Conservation (phyloP, 2,329 filamentous ascomycete species). For the Orbilia oligospora region DNA sequence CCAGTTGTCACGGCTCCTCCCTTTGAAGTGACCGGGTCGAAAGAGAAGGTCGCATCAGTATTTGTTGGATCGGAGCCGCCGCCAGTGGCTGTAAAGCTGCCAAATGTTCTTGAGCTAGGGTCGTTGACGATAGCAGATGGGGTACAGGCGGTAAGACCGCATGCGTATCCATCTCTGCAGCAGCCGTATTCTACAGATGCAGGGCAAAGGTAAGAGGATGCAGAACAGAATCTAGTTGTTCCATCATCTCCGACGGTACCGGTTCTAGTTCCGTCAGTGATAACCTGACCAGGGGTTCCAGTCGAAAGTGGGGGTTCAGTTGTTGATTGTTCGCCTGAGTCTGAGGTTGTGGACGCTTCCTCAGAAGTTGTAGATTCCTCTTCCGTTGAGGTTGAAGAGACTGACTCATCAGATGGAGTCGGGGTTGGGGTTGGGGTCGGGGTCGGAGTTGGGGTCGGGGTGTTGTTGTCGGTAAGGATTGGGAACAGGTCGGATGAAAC, state of each 20-base stretch:
- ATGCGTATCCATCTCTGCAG: conserved; percentile 42
- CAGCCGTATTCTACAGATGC: conserved; percentile 42
- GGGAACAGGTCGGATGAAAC: conserved; percentile 46
- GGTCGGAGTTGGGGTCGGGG: conserved; percentile 20
- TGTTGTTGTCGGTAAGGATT: conserved; percentile 15
- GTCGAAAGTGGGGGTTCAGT: background rate
- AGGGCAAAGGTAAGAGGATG: conserved; percentile 51
- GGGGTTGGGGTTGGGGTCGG: background rate
- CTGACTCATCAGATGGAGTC: conserved; percentile 1
- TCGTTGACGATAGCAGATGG: conserved; percentile 13
- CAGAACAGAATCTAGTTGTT: conserved; percentile 47
- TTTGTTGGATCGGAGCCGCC: background rate
- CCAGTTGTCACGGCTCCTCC: conserved; percentile 26
- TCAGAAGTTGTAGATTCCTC: background rate
- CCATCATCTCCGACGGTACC: conserved; percentile 56
- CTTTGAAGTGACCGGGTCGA: conserved; percentile 48
- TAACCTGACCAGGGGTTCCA: conserved; percentile 48
- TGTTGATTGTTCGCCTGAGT: background rate
- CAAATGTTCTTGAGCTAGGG: background rate
- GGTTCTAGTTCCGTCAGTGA: conserved; percentile 51
- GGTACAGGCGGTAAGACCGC: conserved; percentile 45
- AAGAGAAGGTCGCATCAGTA: conserved; percentile 39
- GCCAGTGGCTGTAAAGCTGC: background rate
- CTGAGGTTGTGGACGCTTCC: background rate
- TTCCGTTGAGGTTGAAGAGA: background rate